These are phyloP conservation scores for Microcyclospora tardicrescens DNA, from an alignment of 2,329 filamentous ascomycete species.

Conservation along the genomic window DNA sequence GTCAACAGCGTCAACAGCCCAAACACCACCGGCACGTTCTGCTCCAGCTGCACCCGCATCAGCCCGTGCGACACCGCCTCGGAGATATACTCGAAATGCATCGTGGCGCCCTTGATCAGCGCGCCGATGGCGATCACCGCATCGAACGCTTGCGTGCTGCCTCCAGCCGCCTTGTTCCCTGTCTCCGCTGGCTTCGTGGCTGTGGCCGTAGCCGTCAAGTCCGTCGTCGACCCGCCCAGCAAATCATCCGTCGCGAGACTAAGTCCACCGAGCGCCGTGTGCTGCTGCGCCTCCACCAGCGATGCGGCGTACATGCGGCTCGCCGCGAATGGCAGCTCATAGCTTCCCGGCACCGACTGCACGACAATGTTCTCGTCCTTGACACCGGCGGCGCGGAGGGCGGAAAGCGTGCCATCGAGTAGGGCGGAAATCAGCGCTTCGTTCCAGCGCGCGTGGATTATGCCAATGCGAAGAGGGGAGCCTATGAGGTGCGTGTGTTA, in stretches of 20 bases:
- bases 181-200: slow-evolving; percentile 1
- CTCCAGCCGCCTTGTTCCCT: slow-evolving; percentile 1
- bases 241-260: slow-evolving; percentile 55
- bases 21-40: slow-evolving; percentile 79
- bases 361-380: slow-evolving; percentile 76
- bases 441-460: slow-evolving; percentile 96
- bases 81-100: slow-evolving; percentile 98
- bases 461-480: slow-evolving; percentile 68
- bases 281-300: slow-evolving; percentile 51
- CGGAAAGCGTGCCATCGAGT: slow-evolving; percentile 64
- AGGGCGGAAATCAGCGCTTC: slow-evolving; percentile 73
- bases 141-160: slow-evolving; percentile 52
- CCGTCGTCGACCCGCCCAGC: slow-evolving; percentile 50
- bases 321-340: slow-evolving; percentile 84
- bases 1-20: slow-evolving; percentile 78
- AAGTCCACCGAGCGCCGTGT: slow-evolving; percentile 39
- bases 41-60: slow-evolving; percentile 88
- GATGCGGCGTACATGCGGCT: slow-evolving; percentile 51
- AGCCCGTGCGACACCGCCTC: slow-evolving; percentile 82
- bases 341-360: slow-evolving; percentile 83
- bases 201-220: slow-evolving; percentile 46
- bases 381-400: slow-evolving; percentile 67
- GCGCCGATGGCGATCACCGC: slow-evolving; percentile 92
- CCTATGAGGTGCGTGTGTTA: slow-evolving; percentile 19
- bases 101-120: slow-evolving; percentile 95